Percentiles rank a stretch among this genome's conserved stretches.
Conservation (phyloP, 371 early-diverging fungal genomes). For the Mucor piriformis region DNA sequence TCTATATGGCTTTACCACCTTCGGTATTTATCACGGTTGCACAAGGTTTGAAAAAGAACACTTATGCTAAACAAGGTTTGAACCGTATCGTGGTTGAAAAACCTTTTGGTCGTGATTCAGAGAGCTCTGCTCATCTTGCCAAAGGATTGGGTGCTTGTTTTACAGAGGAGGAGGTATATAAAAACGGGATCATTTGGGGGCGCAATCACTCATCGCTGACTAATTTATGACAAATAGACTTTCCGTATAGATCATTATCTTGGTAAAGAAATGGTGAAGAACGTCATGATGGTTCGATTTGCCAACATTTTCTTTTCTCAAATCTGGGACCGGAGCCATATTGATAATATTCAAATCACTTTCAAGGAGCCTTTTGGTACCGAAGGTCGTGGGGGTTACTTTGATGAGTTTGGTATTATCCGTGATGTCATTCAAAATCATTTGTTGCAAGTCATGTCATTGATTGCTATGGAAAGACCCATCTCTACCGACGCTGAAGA, state of each 20-base stretch:
- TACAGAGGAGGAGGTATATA: slow-evolving; percentile 82
- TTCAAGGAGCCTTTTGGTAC: slow-evolving; percentile 99
- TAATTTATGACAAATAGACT: slow-evolving; percentile 56
- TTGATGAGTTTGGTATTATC: slow-evolving; percentile 99
- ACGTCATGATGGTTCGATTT: slow-evolving; percentile 91
- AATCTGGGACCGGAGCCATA: slow-evolving; percentile 88
- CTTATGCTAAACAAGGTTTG: slow-evolving; percentile 62
- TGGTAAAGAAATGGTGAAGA: slow-evolving; percentile 99
- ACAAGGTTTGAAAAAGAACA: slow-evolving; percentile 71
- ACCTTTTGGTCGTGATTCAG: slow-evolving; percentile 95
- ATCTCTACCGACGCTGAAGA: slow-evolving; percentile 82
- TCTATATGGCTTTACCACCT: slow-evolving; percentile 97
- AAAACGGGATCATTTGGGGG: no score
- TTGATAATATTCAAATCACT: slow-evolving; percentile 96
- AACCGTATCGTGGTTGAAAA: slow-evolving; percentile 96
- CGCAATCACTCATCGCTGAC: neutral
- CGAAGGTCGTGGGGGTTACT: slow-evolving; percentile 98
- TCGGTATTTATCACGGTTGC: slow-evolving; percentile 90
- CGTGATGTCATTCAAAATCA: slow-evolving; percentile 99
- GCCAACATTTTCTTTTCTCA: slow-evolving; percentile 95
- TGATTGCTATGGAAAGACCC: slow-evolving; percentile 94
- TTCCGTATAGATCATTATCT: slow-evolving; percentile 99
- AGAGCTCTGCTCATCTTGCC: slow-evolving; percentile 72
- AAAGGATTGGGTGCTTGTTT: slow-evolving; percentile 76
- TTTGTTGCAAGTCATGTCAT: slow-evolving; percentile 87